phyloP scores from a whole-genome alignment of 1,139 yeast genomes.

The Yamadazyma triangularis region DNA sequence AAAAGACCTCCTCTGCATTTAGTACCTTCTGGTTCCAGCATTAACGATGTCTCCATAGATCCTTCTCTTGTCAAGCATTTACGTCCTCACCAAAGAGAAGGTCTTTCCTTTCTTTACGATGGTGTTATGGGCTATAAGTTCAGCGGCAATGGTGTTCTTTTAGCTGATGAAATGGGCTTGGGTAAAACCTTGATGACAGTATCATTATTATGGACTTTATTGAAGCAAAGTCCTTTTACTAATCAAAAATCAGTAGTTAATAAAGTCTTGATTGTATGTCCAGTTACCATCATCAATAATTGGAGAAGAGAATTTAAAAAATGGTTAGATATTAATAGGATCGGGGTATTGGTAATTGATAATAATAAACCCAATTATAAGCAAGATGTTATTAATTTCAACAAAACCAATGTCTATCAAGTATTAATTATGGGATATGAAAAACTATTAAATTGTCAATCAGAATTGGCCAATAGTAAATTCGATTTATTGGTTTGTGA shows the following conservation, averaged over 20 bases:
- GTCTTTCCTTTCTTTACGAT: conserved; percentile 74
- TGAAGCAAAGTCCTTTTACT: conserved; percentile 63
- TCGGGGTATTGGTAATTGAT: conserved; percentile 55
- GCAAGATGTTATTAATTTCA: conserved; percentile 56
- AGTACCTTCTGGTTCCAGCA: no score
- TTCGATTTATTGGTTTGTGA: conserved; percentile 86
- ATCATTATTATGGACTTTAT: conserved; percentile 74
- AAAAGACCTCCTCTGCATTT: conserved; percentile 1
- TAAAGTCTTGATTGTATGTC: conserved; percentile 80
- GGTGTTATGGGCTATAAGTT: conserved; percentile 67
- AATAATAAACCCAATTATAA: conserved; percentile 51
- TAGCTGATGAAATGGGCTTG: conserved; percentile 97
- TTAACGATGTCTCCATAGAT: conserved; percentile 64
- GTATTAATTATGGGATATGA: conserved; percentile 88
- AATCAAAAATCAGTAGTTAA: conserved; percentile 31
- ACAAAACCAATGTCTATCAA: conserved; percentile 69
- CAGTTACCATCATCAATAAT: conserved; percentile 81
- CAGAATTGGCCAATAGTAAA: conserved; percentile 45
- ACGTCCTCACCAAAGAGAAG: conserved; percentile 84
- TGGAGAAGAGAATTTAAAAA: conserved; percentile 88
- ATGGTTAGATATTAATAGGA: conserved; percentile 73
- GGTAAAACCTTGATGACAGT: conserved; percentile 93
- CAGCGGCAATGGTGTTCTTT: conserved; percentile 67
- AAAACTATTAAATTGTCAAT: conserved; percentile 55
- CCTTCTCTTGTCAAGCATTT: conserved; percentile 53